phyloP scores from a whole-genome alignment of 106 monocot genomes.

The Gastrodia elata region DNA sequence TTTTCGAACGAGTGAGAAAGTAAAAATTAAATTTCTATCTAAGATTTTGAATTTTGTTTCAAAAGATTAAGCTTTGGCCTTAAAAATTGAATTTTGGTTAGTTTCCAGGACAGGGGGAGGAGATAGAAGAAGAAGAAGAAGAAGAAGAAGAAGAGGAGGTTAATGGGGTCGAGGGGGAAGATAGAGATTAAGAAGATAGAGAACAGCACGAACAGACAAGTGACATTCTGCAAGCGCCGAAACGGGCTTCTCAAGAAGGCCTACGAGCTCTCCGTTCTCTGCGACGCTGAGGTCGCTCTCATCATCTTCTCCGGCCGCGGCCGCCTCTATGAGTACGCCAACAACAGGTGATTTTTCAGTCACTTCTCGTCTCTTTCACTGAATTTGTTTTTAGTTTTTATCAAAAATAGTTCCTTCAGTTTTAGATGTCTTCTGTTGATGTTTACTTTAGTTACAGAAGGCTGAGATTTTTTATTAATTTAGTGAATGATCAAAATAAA shows the following conservation, averaged over 20 bases:
- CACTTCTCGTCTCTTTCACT: neutral
- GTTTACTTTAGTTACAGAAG: too few species aligned
- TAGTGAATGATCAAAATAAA: too few species aligned
- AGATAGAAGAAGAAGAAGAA: neutral
- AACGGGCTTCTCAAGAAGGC: slow-evolving; percentile 19
- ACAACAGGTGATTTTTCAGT: slow-evolving; percentile 1
- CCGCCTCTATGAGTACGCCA: slow-evolving; percentile 19
- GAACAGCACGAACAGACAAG: slow-evolving; percentile 14
- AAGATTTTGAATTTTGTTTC: too few species aligned
- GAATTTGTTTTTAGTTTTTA: too few species aligned
- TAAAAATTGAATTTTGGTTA: too few species aligned
- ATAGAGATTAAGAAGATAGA: slow-evolving; percentile 18
- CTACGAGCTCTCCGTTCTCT: slow-evolving; percentile 15
- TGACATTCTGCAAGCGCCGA: slow-evolving; percentile 18
- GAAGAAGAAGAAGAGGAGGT: slow-evolving; percentile 2
- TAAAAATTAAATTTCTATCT: too few species aligned
- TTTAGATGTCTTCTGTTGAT: too few species aligned
- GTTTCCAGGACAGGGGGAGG: neutral
- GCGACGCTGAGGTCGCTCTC: slow-evolving; percentile 16
- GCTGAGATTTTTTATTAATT: too few species aligned
- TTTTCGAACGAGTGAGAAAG: too few species aligned
- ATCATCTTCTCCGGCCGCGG: slow-evolving; percentile 17
- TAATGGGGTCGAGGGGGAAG: slow-evolving; percentile 10
- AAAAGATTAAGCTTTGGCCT: too few species aligned
- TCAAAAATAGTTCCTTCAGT: too few species aligned